phyloP scores from a whole-genome alignment of 345 rosid genomes.

The Syzygium grande region DNA sequence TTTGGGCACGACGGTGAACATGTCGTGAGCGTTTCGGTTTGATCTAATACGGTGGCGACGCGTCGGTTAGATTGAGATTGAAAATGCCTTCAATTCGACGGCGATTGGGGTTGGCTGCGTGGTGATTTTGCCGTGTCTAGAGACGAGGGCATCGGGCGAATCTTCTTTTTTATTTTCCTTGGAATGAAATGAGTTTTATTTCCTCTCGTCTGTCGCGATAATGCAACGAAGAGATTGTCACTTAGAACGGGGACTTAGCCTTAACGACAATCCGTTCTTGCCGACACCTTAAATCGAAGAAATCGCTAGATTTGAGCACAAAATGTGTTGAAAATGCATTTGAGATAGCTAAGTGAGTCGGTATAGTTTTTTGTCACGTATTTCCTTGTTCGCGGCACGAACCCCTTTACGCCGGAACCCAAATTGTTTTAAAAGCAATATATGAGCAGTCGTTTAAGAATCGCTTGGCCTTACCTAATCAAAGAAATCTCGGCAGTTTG shows the following conservation, averaged over 20 bases:
- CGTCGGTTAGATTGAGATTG: background rate
- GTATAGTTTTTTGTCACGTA: accelerated
- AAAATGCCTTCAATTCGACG: background rate
- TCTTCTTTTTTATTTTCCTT: background rate
- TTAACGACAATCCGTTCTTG: too few species aligned
- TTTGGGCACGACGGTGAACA: background rate
- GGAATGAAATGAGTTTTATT: too few species aligned
- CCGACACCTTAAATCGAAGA: too few species aligned
- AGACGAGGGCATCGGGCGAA: accelerated
- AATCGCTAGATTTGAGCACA: too few species aligned
- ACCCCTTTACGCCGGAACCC: accelerated
- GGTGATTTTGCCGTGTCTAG: background rate
- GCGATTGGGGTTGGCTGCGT: background rate
- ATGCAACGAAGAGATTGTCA: too few species aligned
- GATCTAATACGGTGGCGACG: background rate
- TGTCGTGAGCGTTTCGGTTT: background rate
- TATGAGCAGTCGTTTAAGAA: background rate
- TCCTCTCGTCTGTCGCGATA: too few species aligned
- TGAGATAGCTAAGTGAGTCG: background rate
- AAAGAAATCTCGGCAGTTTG: background rate
- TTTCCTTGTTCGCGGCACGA: accelerated
- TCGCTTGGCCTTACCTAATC: accelerated
- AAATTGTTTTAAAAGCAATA: too few species aligned
- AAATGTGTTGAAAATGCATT: too few species aligned
- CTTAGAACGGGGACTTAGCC: too few species aligned